Evolutionary conservation across 75 land plant species (phyloP).

Genomic region (Picea sitchensis): DNA sequence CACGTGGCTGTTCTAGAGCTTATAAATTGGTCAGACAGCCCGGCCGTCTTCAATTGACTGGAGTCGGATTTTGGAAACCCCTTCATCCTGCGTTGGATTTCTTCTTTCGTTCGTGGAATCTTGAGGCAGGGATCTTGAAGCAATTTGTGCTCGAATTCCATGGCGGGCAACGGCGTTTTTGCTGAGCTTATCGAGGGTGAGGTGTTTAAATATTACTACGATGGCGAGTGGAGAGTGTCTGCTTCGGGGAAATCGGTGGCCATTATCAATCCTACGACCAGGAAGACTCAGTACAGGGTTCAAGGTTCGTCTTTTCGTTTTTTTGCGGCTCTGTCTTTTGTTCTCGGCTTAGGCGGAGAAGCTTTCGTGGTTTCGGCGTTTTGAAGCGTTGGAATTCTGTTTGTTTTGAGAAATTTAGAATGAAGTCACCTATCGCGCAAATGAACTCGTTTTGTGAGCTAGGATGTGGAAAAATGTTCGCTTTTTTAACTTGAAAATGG

Average conservation of each 20-base stretch:
- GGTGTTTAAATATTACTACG: conserved; percentile 79
- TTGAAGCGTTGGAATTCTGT: background rate
- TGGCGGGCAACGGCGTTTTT: conserved; percentile 82
- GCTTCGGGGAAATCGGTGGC: conserved; percentile 78
- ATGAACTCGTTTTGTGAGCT: background rate
- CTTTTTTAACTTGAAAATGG: background rate
- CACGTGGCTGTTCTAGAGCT: too few relatives aligned
- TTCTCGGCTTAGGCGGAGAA: background rate
- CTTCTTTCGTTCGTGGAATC: too few relatives aligned
- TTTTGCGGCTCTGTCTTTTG: background rate
- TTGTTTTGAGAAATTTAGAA: background rate
- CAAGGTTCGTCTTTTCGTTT: conserved; percentile 57
- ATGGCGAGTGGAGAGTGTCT: conserved; percentile 89
- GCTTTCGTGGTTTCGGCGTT: background rate
- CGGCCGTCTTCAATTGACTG: too few relatives aligned
- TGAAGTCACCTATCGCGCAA: background rate
- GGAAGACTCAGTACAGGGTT: conserved; percentile 82
- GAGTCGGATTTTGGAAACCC: too few relatives aligned
- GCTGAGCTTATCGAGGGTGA: conserved; percentile 82
- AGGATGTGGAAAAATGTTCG: background rate
- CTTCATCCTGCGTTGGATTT: too few relatives aligned
- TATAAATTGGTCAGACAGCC: too few relatives aligned
- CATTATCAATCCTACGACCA: conserved; percentile 78
- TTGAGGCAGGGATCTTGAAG: too few relatives aligned
- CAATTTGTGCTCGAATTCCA: conserved; percentile 10